Evolutionary conservation across 768 basidiomycete genomes (phyloP), one percentile per base, ranked within the genome.

Genomic region (Podaxis mareebaensis): DNA sequence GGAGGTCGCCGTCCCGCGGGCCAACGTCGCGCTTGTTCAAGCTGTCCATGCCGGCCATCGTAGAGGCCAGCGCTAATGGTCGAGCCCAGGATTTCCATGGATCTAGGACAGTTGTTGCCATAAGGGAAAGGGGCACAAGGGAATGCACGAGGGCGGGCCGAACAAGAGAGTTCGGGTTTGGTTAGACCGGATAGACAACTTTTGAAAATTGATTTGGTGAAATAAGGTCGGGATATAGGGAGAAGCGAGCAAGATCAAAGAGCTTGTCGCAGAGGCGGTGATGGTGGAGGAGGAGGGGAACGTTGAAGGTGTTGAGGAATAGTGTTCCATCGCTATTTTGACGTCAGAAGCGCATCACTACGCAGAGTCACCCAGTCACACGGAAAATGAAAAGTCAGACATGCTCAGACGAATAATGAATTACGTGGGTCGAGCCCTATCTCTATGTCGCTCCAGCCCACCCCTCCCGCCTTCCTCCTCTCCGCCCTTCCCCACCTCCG

Each of bases 401-500:
- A 13, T 17, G 26, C 44, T 22, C 12, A 5, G 40, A 10, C 46
- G 17, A 26, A 15, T 7, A 13, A 13, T 11, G 52, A 6, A 33
- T 15, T 33, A 33, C 8, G 33, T 33, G 8, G 7, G 33, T 10
- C 33, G 10, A 33, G 33, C 33, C 30, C 30, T 28, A 10, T 20
- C 49, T 11, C n/a, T 15, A 38, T 12, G 49, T 26, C 36, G 17
- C 7, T 20, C 6, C n/a, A 13, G 13, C 58, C 44, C 12, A 17
- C 51, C 15, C 53, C 53, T 13, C 44, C 53, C 53, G 20, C 30
- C 15, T 71, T 73, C 61, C 65, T 77, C 30, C 60, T 58, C 15
- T 49, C 69, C 13, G 67, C 73, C 58, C 66, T 77, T 24, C 61
- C 66, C 3, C 62, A 67, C 26, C 73, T 72, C 58, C 20, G 57